Evolutionary conservation across 78 protist species (phyloP).

Genomic region (Andalucia godoyi): DNA sequence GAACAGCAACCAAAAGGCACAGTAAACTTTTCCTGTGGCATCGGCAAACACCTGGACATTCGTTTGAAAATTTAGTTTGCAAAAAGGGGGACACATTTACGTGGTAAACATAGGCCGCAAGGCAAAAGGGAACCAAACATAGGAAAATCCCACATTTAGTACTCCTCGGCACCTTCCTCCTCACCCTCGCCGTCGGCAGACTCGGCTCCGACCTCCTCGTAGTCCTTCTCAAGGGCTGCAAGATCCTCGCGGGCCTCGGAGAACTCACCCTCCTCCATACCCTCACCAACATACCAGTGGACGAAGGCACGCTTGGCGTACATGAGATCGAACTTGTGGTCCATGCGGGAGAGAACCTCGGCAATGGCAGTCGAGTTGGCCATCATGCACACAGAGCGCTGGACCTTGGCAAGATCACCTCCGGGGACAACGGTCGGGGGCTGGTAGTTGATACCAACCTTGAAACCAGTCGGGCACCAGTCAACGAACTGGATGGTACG

Average conservation of each 20-base stretch:
- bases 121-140: too few relatives aligned
- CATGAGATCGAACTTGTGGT: slow-evolving; percentile 70
- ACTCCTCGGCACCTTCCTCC: too few relatives aligned
- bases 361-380: slow-evolving; percentile 90
- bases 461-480: slow-evolving; percentile 88
- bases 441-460: slow-evolving; percentile 82
- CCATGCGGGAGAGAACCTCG: slow-evolving; percentile 78
- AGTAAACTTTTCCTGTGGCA: too few relatives aligned
- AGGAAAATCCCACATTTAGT: too few relatives aligned
- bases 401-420: slow-evolving; percentile 68
- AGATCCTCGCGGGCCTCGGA: slow-evolving; percentile 93
- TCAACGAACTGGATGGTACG: slow-evolving; percentile 84
- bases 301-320: slow-evolving; percentile 77
- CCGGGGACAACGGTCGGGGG: slow-evolving; percentile 63
- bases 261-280: slow-evolving; percentile 96
- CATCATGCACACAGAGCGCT: slow-evolving; percentile 69
- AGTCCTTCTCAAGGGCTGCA: slow-evolving; percentile 74
- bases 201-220: slow-evolving; percentile 39
- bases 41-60: too few relatives aligned
- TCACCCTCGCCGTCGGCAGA: too few relatives aligned
- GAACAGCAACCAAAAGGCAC: too few relatives aligned
- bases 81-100: too few relatives aligned
- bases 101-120: too few relatives aligned
- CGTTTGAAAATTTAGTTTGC: too few relatives aligned
- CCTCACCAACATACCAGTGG: slow-evolving; percentile 95